Evolutionary conservation across 345 rosid genomes (phyloP).

Genomic region (Hibiscus syriacus): DNA sequence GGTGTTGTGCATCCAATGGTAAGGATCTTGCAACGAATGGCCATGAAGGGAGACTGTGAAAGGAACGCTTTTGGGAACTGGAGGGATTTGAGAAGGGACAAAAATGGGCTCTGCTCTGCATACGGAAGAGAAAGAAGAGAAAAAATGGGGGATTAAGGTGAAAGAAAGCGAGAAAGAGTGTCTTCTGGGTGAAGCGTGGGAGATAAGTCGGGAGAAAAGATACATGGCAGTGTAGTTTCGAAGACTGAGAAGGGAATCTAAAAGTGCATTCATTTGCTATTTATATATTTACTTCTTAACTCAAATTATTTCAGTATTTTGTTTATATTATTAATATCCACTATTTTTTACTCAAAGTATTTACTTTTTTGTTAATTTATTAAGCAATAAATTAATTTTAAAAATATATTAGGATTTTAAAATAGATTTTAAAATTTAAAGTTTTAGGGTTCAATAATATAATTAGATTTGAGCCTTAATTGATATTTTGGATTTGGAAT

Average conservation of each 20-base stretch:
- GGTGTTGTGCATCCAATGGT: conserved; percentile 71
- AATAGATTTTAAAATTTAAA: too few relatives aligned
- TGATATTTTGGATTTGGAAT: too few relatives aligned
- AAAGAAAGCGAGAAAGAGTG: conserved; percentile 20
- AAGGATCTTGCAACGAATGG: conserved; percentile 61
- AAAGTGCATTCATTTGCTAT: background rate
- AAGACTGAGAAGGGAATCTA: background rate
- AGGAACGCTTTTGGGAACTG: conserved; percentile 52
- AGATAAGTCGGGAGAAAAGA: conserved; percentile 26
- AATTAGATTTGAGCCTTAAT: too few relatives aligned
- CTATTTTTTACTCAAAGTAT: too few relatives aligned
- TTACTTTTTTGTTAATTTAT: too few relatives aligned
- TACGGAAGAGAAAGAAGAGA: conserved; percentile 24
- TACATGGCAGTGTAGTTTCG: conserved; percentile 9
- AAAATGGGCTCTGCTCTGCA: conserved; percentile 35
- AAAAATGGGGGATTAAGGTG: conserved; percentile 15
- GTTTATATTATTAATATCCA: too few relatives aligned
- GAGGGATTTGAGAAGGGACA: conserved; percentile 39
- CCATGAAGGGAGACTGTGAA: conserved; percentile 50
- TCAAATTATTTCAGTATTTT: too few relatives aligned
- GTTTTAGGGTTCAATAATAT: too few relatives aligned
- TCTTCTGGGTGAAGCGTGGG: conserved; percentile 14
- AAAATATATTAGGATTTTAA: too few relatives aligned
- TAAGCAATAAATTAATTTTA: too few relatives aligned
- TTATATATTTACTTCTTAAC: background rate